phyloP scores from a whole-genome alignment of 2,329 filamentous ascomycete genomes.

The Talaromyces sp. region DNA sequence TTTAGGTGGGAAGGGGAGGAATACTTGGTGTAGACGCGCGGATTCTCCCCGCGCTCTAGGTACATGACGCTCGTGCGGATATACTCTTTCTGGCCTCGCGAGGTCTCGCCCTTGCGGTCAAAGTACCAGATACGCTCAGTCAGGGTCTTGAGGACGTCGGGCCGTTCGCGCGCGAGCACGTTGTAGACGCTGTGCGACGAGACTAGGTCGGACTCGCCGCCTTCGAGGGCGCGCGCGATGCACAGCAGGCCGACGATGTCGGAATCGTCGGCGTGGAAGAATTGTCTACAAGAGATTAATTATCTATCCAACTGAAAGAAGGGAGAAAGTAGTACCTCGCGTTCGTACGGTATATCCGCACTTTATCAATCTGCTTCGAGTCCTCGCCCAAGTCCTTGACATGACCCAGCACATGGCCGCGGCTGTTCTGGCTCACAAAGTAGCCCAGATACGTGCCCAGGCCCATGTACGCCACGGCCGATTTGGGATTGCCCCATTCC shows the following conservation, averaged over 20 bases:
- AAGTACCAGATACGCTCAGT: conserved; percentile 84
- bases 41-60: conserved; percentile 62
- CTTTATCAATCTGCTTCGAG: conserved; percentile 72
- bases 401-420: conserved; percentile 80
- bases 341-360: conserved; percentile 85
- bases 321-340: conserved; percentile 48
- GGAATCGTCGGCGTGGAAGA: conserved; percentile 77
- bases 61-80: conserved; percentile 70
- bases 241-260: conserved; percentile 82
- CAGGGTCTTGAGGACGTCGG: conserved; percentile 70
- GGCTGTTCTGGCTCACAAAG: conserved; percentile 79
- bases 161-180: conserved; percentile 65
- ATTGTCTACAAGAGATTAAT: conserved; percentile 51
- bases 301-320: neutral
- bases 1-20: neutral
- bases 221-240: conserved; percentile 69
- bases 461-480: conserved; percentile 85
- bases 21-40: conserved; percentile 68
- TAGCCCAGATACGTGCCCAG: conserved; percentile 80
- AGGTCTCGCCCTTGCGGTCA: conserved; percentile 81
- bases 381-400: conserved; percentile 87
- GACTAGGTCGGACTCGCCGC: conserved; percentile 79
- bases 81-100: conserved; percentile 67
- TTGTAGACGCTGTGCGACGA: conserved; percentile 80
- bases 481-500: conserved; percentile 72